Conservation (phyloP, 176 grass and related monocot genomes). For the Melocanna baccifera region DNA sequence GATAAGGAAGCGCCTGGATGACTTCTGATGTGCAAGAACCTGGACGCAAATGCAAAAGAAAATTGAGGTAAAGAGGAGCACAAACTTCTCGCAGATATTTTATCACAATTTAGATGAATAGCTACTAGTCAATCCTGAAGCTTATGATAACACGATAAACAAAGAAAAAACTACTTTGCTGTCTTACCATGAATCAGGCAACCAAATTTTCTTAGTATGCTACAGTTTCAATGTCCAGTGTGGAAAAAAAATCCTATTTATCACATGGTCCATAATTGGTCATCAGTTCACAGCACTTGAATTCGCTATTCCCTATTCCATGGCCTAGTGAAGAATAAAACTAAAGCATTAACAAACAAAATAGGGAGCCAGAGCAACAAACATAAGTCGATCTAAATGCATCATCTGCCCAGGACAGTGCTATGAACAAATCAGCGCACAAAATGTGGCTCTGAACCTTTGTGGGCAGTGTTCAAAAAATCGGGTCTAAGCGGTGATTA, state of each 20-base stretch:
- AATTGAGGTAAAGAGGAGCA: slow-evolving; percentile 7
- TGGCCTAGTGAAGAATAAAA: not conserved
- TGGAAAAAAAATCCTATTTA: not conserved
- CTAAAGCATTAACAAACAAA: not conserved
- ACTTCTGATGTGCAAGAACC: slow-evolving; percentile 91
- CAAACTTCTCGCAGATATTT: not conserved
- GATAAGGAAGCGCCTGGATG: slow-evolving; percentile 70
- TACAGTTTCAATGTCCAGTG: not conserved
- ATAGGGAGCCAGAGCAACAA: not conserved
- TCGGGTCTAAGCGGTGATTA: no score
- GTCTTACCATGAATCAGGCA: not conserved
- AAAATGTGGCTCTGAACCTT: not conserved
- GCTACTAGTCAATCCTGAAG: not conserved
- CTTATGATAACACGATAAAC: not conserved
- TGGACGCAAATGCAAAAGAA: slow-evolving; percentile 26
- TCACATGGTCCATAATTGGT: not conserved
- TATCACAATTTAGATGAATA: not conserved
- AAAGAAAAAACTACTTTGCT: not conserved
- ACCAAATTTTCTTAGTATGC: not conserved
- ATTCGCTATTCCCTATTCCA: not conserved
- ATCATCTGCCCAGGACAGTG: not conserved
- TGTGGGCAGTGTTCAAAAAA: not conserved
- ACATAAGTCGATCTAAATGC: not conserved
- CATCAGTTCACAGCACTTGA: not conserved
- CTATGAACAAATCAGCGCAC: not conserved